phyloP scores from a whole-genome alignment of 805 yeast genomes.

The Candida nitratophila region DNA sequence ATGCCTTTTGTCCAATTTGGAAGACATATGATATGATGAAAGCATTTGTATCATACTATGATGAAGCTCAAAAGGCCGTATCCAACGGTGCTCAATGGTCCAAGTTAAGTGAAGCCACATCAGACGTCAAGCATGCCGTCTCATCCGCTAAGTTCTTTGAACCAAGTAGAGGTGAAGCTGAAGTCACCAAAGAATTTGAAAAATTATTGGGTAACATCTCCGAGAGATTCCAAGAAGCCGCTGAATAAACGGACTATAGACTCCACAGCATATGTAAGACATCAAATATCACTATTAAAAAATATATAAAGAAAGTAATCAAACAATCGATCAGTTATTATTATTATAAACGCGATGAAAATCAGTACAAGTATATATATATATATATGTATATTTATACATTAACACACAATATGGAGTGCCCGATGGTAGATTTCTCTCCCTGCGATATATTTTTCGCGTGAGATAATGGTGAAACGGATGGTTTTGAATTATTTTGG shows the following conservation, averaged over 20 bases:
- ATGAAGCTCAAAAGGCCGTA: conserved; percentile 96
- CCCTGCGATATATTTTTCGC: too few species aligned
- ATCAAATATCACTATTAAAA: background rate
- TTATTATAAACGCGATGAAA: too few species aligned
- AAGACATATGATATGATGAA: conserved; percentile 98
- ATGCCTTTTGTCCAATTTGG: conserved; percentile 99
- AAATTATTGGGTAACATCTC: conserved; percentile 66
- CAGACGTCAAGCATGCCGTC: conserved; percentile 88
- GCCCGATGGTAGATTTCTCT: too few species aligned
- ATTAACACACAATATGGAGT: too few species aligned
- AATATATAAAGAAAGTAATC: background rate
- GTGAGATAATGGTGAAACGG: too few species aligned
- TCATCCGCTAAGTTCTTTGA: conserved; percentile 94
- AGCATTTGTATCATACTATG: conserved; percentile 83
- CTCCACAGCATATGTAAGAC: background rate
- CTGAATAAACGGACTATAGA: conserved; percentile 49
- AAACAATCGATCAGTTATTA: too few species aligned
- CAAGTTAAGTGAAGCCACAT: conserved; percentile 80
- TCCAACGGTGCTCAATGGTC: conserved; percentile 93
- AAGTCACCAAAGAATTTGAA: conserved; percentile 68
- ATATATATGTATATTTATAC: too few species aligned
- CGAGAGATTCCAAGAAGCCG: conserved; percentile 92
- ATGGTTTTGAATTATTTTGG: too few species aligned
- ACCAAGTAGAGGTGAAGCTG: conserved; percentile 86
- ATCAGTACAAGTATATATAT: too few species aligned